phyloP scores from a whole-genome alignment of 352 stramenopile species.

The Phytophthora constricta region DNA sequence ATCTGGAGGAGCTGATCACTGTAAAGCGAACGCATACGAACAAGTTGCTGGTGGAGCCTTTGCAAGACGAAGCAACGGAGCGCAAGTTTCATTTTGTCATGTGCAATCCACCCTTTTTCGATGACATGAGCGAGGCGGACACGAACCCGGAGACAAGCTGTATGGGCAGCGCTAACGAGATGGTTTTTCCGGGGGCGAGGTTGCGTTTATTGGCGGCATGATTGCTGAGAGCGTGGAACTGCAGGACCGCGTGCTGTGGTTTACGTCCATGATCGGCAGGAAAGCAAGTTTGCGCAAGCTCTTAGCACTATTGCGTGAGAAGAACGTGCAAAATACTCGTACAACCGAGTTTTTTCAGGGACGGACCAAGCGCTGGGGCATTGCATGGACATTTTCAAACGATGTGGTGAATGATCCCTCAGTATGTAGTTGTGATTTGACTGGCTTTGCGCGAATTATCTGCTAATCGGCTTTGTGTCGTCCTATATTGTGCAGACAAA shows the following conservation, averaged over 20 bases:
- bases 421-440: conserved; percentile 36
- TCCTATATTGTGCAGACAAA: conserved; percentile 50
- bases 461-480: conserved; percentile 13
- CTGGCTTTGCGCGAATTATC: neutral
- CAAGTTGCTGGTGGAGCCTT: conserved; percentile 55
- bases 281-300: conserved; percentile 93
- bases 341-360: conserved; percentile 96
- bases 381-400: conserved; percentile 91
- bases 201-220: conserved; percentile 94
- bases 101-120: conserved; percentile 98
- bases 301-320: conserved; percentile 78
- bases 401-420: conserved; percentile 38
- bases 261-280: conserved; percentile 94
- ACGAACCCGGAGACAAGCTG: conserved; percentile 78
- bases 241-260: conserved; percentile 88
- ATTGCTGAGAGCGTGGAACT: conserved; percentile 91
- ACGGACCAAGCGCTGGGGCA: conserved; percentile 92
- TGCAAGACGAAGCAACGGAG: conserved; percentile 31
- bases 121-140: conserved; percentile 77
- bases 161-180: conserved; percentile 80
- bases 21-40: conserved; percentile 54
- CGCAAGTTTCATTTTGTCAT: conserved; percentile 92
- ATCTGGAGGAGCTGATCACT: conserved; percentile 67
- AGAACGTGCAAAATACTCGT: conserved; percentile 73
- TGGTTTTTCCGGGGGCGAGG: conserved; percentile 93